phyloP scores from a whole-genome alignment of 2,329 filamentous ascomycete genomes.

The Chalaropsis ovoidea region DNA sequence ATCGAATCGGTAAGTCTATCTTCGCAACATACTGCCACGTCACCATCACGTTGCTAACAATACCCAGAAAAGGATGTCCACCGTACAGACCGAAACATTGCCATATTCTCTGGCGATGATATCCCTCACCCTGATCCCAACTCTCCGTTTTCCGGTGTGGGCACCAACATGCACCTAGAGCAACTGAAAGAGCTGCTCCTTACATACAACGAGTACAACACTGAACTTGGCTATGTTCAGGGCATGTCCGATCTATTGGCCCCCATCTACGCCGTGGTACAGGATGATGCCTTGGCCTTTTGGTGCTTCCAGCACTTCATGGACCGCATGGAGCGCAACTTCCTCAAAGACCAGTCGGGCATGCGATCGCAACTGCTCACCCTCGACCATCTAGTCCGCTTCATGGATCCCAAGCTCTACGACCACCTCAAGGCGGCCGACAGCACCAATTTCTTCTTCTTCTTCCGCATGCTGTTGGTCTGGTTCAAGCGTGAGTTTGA shows the following conservation, averaged over 20 bases:
- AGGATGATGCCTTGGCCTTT: constrained; percentile 93
- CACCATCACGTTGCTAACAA: constrained; percentile 25
- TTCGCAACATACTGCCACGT: background rate
- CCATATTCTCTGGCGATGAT: constrained; percentile 93
- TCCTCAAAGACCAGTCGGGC: constrained; percentile 86
- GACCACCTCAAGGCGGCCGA: constrained; percentile 80
- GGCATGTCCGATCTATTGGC: constrained; percentile 96
- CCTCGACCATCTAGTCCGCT: constrained; percentile 86
- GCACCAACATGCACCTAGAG: constrained; percentile 94
- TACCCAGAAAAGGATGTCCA: constrained; percentile 91
- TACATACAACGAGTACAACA: constrained; percentile 97
- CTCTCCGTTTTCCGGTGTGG: constrained; percentile 82
- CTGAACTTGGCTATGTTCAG: constrained; percentile 89
- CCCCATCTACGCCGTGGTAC: constrained; percentile 91
- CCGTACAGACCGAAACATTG: constrained; percentile 84
- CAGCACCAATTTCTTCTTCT: constrained; percentile 99
- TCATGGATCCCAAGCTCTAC: constrained; percentile 93
- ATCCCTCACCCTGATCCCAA: constrained; percentile 93
- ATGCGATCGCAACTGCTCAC: constrained; percentile 89
- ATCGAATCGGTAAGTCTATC: constrained; percentile 67
- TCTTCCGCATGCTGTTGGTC: constrained; percentile 96
- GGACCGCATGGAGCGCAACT: constrained; percentile 96
- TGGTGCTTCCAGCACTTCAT: constrained; percentile 96
- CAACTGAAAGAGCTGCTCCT: constrained; percentile 99
- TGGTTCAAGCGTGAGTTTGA: constrained; percentile 98